Percentiles rank a stretch among this genome's conserved stretches.
Evolutionary conservation across 2,329 filamentous ascomycete species (phyloP).

Genomic region (Penicillium paneum): DNA sequence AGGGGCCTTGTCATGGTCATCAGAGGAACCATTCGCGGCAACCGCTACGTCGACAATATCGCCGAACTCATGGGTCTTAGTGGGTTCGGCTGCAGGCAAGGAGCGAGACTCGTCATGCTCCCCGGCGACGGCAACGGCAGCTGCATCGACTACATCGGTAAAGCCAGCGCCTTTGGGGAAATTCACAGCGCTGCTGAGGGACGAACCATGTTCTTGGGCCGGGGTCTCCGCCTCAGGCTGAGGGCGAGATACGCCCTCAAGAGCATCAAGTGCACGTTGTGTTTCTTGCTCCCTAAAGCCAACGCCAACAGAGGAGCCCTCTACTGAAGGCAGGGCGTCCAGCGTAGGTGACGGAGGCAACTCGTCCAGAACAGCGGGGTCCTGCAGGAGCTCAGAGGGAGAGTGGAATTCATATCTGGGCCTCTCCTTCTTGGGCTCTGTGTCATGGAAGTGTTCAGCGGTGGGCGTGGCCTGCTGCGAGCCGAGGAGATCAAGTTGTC

Average conservation of each 20-base stretch:
- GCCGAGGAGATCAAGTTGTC: conserved; percentile 50
- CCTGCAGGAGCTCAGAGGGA: conserved; percentile 45
- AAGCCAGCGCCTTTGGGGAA: conserved; percentile 13
- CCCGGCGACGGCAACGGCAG: conserved; percentile 22
- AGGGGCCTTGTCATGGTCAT: conserved; percentile 5
- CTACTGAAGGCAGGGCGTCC: conserved; percentile 29
- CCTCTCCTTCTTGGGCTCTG: conserved; percentile 36
- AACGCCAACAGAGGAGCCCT: conserved; percentile 29
- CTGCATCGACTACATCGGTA: conserved; percentile 23
- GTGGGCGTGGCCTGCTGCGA: conserved; percentile 69
- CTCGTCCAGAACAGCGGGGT: conserved; percentile 29
- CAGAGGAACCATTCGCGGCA: conserved; percentile 8
- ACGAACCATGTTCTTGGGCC: conserved; percentile 9
- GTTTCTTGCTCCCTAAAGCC: conserved; percentile 17
- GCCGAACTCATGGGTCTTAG: conserved; percentile 9
- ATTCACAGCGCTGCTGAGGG: neutral
- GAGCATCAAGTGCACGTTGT: conserved; percentile 15
- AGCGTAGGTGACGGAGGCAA: conserved; percentile 24
- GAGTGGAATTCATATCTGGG: conserved; percentile 48
- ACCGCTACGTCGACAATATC: conserved; percentile 22
- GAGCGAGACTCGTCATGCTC: conserved; percentile 4
- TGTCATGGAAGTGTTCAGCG: conserved; percentile 49
- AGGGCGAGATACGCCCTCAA: conserved; percentile 16
- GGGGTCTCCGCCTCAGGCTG: conserved; percentile 12
- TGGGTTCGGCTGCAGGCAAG: neutral